Evolutionary conservation across 2,329 filamentous ascomycete genomes (phyloP).

Genomic region (Pezicula rhizophila): DNA sequence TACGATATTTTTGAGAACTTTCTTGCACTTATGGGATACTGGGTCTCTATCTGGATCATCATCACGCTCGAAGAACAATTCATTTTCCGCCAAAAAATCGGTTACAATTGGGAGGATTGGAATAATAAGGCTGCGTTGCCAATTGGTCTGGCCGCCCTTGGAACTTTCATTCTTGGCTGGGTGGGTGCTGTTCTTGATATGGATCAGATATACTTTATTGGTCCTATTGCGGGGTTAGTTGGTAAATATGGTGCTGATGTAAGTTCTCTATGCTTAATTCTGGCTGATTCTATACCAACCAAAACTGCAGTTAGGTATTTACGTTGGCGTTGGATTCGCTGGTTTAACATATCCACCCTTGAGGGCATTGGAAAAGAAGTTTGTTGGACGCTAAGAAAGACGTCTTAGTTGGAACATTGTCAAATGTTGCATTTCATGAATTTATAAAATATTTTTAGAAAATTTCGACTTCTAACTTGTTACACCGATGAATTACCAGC

Average conservation of each 20-base stretch:
- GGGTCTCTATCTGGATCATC: conserved; percentile 57
- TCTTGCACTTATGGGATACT: conserved; percentile 64
- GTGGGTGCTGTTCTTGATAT: conserved; percentile 57
- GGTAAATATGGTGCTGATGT: not conserved
- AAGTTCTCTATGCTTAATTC: not conserved
- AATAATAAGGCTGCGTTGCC: conserved; percentile 52
- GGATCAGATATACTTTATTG: conserved; percentile 63
- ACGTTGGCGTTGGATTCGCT: too few relatives aligned
- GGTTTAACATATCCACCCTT: too few relatives aligned
- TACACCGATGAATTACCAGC: too few relatives aligned
- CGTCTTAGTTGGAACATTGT: too few relatives aligned
- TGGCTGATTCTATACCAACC: too few relatives aligned
- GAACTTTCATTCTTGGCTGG: conserved; percentile 59
- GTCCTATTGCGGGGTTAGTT: conserved; percentile 45
- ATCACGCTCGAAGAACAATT: conserved; percentile 56
- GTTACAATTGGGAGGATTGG: conserved; percentile 55
- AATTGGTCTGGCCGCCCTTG: conserved; percentile 52
- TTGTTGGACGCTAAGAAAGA: too few relatives aligned
- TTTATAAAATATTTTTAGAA: too few relatives aligned
- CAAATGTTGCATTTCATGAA: too few relatives aligned
- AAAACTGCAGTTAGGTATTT: too few relatives aligned
- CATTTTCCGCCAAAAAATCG: conserved; percentile 45
- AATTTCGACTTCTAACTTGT: too few relatives aligned
- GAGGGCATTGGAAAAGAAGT: too few relatives aligned
- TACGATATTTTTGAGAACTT: conserved; percentile 63